Percentiles rank a stretch among this genome's conserved stretches.
Conservation (phyloP, 495 filamentous ascomycete genomes). For the Amphirosellinia nigrospora region DNA sequence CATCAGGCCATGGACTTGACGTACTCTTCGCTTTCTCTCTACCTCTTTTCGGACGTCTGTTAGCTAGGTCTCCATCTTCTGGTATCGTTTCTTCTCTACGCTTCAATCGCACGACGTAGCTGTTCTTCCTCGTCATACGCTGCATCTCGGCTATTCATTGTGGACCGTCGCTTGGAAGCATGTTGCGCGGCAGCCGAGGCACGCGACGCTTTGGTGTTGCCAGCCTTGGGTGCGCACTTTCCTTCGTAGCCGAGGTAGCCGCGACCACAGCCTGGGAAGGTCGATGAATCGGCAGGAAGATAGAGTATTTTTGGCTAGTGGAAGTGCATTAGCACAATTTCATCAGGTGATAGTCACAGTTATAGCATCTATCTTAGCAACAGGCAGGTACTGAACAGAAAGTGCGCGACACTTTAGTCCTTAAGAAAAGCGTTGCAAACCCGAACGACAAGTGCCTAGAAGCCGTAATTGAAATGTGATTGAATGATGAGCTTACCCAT, state of each 20-base stretch:
- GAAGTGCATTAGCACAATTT: conserved; percentile 39
- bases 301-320: conserved; percentile 60
- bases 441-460: not conserved
- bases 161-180: conserved; percentile 84
- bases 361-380: not conserved
- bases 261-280: conserved; percentile 51
- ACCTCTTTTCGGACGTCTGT: conserved; percentile 76
- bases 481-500: conserved; percentile 73
- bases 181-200: conserved; percentile 50
- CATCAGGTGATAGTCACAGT: not conserved
- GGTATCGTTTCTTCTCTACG: conserved; percentile 71
- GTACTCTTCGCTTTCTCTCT: conserved; percentile 95
- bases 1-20: conserved; percentile 34
- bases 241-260: conserved; percentile 66
- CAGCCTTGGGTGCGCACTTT: conserved; percentile 57
- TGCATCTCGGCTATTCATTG: conserved; percentile 96
- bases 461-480: conserved; percentile 10
- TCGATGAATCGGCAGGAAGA: conserved; percentile 61
- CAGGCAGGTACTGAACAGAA: not conserved
- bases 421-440: not conserved
- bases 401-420: not conserved
- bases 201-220: conserved; percentile 52
- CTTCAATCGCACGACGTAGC: conserved; percentile 86
- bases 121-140: conserved; percentile 96
- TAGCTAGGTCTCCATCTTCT: conserved; percentile 54